Percentiles rank a stretch among this genome's conserved stretches.
Conservation (phyloP, 768 basidiomycete species). For the Suillus lakei region DNA sequence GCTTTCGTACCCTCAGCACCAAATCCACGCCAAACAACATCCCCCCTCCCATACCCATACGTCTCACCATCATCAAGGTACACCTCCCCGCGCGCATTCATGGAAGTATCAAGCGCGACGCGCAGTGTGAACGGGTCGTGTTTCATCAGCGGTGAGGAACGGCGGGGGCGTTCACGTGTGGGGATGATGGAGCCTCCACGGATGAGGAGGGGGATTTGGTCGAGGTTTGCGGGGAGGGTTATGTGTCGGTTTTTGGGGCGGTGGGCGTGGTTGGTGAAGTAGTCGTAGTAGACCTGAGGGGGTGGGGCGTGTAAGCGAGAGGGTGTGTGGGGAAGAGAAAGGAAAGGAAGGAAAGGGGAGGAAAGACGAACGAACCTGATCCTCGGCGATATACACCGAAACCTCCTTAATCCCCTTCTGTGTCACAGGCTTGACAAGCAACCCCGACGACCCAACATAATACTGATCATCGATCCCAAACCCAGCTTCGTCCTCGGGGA, state of each 20-base stretch:
- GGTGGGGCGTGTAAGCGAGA: too few relatives aligned
- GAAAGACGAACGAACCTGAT: conserved; percentile 55
- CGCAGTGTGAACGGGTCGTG: conserved; percentile 92
- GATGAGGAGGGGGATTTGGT: conserved; percentile 82
- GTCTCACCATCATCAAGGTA: conserved; percentile 95
- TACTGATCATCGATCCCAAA: conserved; percentile 94
- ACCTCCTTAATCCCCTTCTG: conserved; percentile 69
- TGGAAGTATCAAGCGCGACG: conserved; percentile 71
- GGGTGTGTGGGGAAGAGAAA: neutral
- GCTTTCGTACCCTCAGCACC: conserved; percentile 52
- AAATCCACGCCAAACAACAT: conserved; percentile 86
- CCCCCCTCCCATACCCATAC: conserved; percentile 71
- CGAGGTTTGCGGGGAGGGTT: conserved; percentile 77
- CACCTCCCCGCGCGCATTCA: conserved; percentile 76
- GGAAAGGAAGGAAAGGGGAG: neutral
- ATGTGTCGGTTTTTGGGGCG: conserved; percentile 71
- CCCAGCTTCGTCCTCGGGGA: conserved; percentile 87
- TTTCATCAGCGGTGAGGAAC: conserved; percentile 88
- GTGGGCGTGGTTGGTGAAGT: too few relatives aligned
- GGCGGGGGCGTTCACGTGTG: conserved; percentile 84
- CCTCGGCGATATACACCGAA: conserved; percentile 84
- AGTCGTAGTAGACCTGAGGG: conserved; percentile 87
- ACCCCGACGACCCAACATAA: conserved; percentile 85
- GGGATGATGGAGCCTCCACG: conserved; percentile 91
- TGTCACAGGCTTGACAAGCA: conserved; percentile 92